Evolutionary conservation across 345 rosid genomes (phyloP), one percentile per base, ranked within the genome.

Genomic region (Balakata baccata): DNA sequence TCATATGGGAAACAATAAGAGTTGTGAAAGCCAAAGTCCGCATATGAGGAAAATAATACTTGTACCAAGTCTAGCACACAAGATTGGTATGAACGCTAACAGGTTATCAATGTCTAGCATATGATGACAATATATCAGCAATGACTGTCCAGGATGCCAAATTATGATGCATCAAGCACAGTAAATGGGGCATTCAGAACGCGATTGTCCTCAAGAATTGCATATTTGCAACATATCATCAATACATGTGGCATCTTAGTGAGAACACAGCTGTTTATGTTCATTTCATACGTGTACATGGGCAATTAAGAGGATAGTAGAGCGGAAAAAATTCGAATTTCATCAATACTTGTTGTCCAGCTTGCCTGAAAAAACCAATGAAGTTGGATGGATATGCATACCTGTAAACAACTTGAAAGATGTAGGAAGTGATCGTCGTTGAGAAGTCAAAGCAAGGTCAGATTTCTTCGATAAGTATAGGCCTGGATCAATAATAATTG

Each of bases 401-500:
- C 98, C 99, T 62, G 99, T 92, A 76, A 84, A 92, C 67, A 95
- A 76, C 87, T 89, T 91, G 81, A 92, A 95, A 69, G 96, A 82
- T 3, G 98, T 82, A 60, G 99, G 98, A 79, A 95, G 73, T 45
- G 99, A 89, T 65, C 99, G 82, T 13, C 92, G 96, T 74, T 95
- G 99, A 57, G 90, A 87, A 69, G 98, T 95, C 88, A 85, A 85
- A 78, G 96, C 90, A 79, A 95, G 75, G 41, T 92, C 92, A 11
- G 93, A 87, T 85, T 95, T 95, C 84, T 88, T 92, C 3, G 97
- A 95, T 60, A 92, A 78, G 90, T 95, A 92, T 43, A 95, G 81
- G 20, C 98, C 99, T 6, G 99, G 99, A 80, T 95, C 99, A 81
- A 95, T 81, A 64, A 95, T 89, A 79, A 95, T 92, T 17, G 98